Percentiles rank a stretch among this genome's conserved stretches.
These are phyloP conservation scores for Berberis vulgaris DNA, from an alignment of 164 flowering plant species.

Conservation along the genomic window DNA sequence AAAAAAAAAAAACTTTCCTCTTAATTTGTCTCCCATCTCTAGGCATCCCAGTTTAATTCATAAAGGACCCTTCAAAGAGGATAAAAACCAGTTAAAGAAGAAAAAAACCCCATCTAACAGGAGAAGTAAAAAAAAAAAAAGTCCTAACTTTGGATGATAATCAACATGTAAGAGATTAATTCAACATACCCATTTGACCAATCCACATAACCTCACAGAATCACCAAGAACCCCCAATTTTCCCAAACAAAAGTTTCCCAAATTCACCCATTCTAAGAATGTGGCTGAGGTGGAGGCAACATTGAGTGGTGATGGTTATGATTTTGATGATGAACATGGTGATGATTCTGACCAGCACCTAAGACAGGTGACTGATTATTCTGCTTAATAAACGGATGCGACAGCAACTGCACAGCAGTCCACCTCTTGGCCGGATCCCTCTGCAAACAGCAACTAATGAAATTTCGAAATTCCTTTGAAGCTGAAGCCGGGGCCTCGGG, in stretches of 20 bases:
- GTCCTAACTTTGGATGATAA: constrained; percentile 5
- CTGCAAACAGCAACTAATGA: constrained; percentile 67
- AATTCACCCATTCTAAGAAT: background rate
- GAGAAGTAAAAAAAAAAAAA: background rate
- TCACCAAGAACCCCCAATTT: background rate
- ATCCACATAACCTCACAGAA: constrained; percentile 1
- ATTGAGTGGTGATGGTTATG: background rate
- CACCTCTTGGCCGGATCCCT: constrained; percentile 55
- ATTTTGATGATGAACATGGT: background rate
- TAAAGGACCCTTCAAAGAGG: background rate
- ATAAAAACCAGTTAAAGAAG: background rate
- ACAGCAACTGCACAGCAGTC: constrained; percentile 44
- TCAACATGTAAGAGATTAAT: constrained; percentile 7
- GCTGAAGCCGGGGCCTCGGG: constrained; percentile 74
- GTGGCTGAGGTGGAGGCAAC: constrained; percentile 11
- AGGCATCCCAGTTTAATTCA: constrained; percentile 1
- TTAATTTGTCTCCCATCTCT: background rate
- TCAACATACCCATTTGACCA: constrained; percentile 15
- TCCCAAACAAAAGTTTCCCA: background rate
- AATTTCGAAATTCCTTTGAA: constrained; percentile 55
- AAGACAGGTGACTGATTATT: background rate
- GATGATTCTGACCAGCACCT: background rate
- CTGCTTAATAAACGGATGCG: constrained; percentile 55
- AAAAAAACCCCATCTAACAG: constrained; percentile 5
- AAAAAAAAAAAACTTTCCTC: background rate